Percentiles rank a stretch among this genome's conserved stretches.
phyloP scores from a whole-genome alignment of 2,329 filamentous ascomycete species.

The Colletotrichum eleusines region DNA sequence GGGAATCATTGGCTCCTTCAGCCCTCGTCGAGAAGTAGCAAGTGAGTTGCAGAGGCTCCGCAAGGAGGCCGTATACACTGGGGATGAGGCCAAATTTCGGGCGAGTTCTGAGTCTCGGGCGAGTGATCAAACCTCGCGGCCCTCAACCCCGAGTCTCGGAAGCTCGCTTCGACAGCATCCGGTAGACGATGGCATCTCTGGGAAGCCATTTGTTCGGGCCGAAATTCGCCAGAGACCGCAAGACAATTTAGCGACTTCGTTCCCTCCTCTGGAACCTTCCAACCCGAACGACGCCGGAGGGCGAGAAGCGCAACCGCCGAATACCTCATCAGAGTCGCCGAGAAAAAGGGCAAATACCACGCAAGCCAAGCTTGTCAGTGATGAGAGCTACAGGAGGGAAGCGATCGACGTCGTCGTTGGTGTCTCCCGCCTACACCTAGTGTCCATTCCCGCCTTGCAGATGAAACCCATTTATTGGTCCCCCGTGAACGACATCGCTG shows the following conservation, averaged over 20 bases:
- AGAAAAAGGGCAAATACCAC: neutral
- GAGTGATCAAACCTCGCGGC: conserved; percentile 34
- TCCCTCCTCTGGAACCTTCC: conserved; percentile 40
- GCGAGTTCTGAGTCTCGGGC: conserved; percentile 35
- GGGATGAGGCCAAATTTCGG: conserved; percentile 3
- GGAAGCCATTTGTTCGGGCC: conserved; percentile 65
- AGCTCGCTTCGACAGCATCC: conserved; percentile 31
- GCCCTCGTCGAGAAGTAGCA: conserved; percentile 28
- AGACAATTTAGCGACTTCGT: conserved; percentile 17
- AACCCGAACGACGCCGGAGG: neutral
- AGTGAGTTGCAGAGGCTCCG: conserved; percentile 15
- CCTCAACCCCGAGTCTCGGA: conserved; percentile 23
- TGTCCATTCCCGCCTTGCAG: conserved; percentile 82
- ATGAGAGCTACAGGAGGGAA: conserved; percentile 41
- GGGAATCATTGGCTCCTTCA: conserved; percentile 37
- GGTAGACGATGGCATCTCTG: conserved; percentile 65
- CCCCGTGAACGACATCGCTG: conserved; percentile 87
- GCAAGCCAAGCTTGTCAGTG: conserved; percentile 13
- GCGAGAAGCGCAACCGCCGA: neutral
- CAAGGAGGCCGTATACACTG: conserved; percentile 19
- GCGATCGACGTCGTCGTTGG: conserved; percentile 81
- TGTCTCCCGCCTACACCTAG: conserved; percentile 88
- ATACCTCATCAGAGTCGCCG: neutral
- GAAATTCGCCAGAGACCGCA: conserved; percentile 48
- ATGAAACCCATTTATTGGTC: conserved; percentile 99